Evolutionary conservation across 768 basidiomycete species (phyloP), one percentile per base, ranked within the genome.

Genomic region (Tylopilus rubrobrunneus): DNA sequence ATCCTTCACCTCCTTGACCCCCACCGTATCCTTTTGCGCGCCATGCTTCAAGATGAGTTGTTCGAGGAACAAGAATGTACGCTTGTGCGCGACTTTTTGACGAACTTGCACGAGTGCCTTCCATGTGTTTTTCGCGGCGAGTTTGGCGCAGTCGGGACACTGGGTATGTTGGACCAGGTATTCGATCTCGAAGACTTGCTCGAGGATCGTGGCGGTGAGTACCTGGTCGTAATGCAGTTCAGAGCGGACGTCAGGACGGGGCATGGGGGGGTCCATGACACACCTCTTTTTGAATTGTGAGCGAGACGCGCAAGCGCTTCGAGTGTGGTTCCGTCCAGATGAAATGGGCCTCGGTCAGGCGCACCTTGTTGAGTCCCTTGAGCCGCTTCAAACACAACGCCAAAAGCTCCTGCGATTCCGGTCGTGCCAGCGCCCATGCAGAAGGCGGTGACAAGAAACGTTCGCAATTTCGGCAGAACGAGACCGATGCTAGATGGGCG

Each of bases 271-370:
- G 1, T 0, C 9, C 14, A 28, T 14, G 42, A 31, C 83, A 25
- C 44, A 93, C 93, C 80, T 98, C 97, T 76, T 99, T 99, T 74
- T 99, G 97, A 57, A 99, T 94, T 0, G 96, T 97, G 63, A 99
- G 74, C 49, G 96, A 96, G 51, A 99, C 85, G 45, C 92, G 82
- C 57, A 98, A 70, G 36, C 97, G 82, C 66, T 95, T 94, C 37
- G 91, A 94, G 73, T 99, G 96, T 3, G 97, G 97, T 67, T 99
- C 97, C 21, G 97, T 99, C 97, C 97, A 99, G 64, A 98, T 92
- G 70, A 98, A 98, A 58, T 93, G 91, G 2, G 97, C 97, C 57
- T 98, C 96, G n/a, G 97, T 95, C 41, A 99, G 73, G 46, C 96
- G 89, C 27, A 98, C 93, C 76, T 92, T 95, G 63, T 84, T 87